Evolutionary conservation across 805 yeast genomes (phyloP).

Genomic region (Suhomyces vadensis): DNA sequence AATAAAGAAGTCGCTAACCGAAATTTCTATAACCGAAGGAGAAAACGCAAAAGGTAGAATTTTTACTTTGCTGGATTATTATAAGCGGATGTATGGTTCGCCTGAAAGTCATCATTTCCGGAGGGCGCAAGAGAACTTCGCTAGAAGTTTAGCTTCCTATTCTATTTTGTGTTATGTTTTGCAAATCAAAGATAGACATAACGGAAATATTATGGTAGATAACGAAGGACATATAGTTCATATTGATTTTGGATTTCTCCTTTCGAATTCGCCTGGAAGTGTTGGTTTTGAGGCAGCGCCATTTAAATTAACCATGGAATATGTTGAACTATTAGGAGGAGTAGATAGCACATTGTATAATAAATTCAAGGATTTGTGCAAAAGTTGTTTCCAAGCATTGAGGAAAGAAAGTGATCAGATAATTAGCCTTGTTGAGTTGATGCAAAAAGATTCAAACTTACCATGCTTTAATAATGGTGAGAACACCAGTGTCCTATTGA

Average conservation of each 20-base stretch:
- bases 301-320: slow-evolving; percentile 87
- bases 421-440: slow-evolving; percentile 82
- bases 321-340: slow-evolving; percentile 87
- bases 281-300: slow-evolving; percentile 98
- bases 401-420: slow-evolving; percentile 74
- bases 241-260: slow-evolving; percentile 91
- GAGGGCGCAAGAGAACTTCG: slow-evolving; percentile 82
- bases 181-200: slow-evolving; percentile 94
- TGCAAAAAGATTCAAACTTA: slow-evolving; percentile 86
- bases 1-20: slow-evolving; percentile 87
- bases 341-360: slow-evolving; percentile 57
- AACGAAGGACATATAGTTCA: slow-evolving; percentile 93
- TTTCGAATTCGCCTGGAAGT: slow-evolving; percentile 95
- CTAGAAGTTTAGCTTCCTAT: slow-evolving; percentile 85
- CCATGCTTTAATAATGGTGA: slow-evolving; percentile 93
- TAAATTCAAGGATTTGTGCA: slow-evolving; percentile 62
- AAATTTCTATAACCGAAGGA: slow-evolving; percentile 63
- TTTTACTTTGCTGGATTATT: slow-evolving; percentile 77
- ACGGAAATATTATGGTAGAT: slow-evolving; percentile 96
- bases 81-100: slow-evolving; percentile 71
- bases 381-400: slow-evolving; percentile 70
- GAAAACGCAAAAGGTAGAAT: slow-evolving; percentile 70
- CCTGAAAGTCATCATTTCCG: slow-evolving; percentile 53
- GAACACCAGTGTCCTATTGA: slow-evolving; percentile 73
- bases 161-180: slow-evolving; percentile 86